A percentile compares a stretch with the other conserved stretches of the same genome.
phyloP scores from a whole-genome alignment of 106 monocot species.

The Dendrobium huoshanense region DNA sequence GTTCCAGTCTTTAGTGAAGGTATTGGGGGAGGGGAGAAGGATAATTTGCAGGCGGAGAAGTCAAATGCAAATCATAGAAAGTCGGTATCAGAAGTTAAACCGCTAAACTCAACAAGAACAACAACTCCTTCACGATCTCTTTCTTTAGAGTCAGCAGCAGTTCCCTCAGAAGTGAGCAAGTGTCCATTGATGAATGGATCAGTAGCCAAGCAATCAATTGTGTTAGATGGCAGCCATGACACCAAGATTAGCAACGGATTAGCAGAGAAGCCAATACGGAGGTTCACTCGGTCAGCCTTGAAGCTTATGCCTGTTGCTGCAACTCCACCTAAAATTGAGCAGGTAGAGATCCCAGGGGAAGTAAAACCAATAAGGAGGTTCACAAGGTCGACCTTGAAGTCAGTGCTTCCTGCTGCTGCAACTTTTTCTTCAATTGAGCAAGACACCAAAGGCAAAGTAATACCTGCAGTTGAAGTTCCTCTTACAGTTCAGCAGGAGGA shows the following conservation, averaged over 20 bases:
- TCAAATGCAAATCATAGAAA: slow-evolving; percentile 4
- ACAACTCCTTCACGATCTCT: background rate
- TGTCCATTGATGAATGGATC: background rate
- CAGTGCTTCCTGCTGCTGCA: background rate
- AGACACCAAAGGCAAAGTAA: background rate
- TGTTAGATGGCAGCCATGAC: background rate
- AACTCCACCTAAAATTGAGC: background rate
- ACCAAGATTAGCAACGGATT: background rate
- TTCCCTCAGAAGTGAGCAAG: background rate
- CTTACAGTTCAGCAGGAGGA: background rate
- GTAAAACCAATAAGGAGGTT: slow-evolving; percentile 20
- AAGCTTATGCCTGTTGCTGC: slow-evolving; percentile 4
- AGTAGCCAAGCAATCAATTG: background rate
- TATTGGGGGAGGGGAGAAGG: background rate
- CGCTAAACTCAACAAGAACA: background rate
- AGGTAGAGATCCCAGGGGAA: background rate
- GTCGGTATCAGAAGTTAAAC: background rate
- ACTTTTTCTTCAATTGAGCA: background rate
- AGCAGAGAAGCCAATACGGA: slow-evolving; percentile 7
- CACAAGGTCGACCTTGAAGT: slow-evolving; percentile 31
- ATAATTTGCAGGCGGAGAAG: background rate
- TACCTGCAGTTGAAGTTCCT: background rate
- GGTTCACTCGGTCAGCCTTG: slow-evolving; percentile 34
- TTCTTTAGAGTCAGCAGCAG: background rate
- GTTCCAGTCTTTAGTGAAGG: background rate